Base-by-base conservation (phyloP, 2,329 filamentous ascomycete species). In the Arthrobotrys sinensis region DNA sequence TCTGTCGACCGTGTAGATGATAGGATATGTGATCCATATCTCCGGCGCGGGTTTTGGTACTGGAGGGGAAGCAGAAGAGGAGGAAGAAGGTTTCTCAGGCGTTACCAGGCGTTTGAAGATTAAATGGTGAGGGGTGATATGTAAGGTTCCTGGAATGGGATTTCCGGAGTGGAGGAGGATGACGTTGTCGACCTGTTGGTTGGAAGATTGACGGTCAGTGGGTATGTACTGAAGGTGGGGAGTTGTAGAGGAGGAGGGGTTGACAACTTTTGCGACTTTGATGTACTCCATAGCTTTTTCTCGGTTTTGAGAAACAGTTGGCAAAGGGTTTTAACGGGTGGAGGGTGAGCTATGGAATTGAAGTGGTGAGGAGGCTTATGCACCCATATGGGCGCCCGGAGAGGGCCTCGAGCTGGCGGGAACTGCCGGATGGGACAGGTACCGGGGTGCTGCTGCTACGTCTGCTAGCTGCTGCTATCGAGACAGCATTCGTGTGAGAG, bases 1-100 rank as follows among this genome's bases (percentile, higher is more conserved):
- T 28, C 73, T 62, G 16, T 77, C 73, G 32, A 94, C 97, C 82
- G 91, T 89, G 46, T 89, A 89, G 82, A 99, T 93, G 85, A 98
- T 94, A 24, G 95, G 94, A 84, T 94, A 99, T 14, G 96, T 94
- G 69, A 98, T 93, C 93, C 95, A 99, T 83, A 92, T 89, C 85
- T 97, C 93, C 83, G 88, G 86, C 21, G 71, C 70, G 16, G 75
- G 76, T 34, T 53, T 57, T 12, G 76, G 57, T 21, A 65, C 50
- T 1, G 75, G 28, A 21, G 45, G 38, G 40, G 69, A 68, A n/a
- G 43, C 6, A 45, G 50, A 38, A 24, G 53, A 60, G 6, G 53
- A 16, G 16, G 50, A 38, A 43, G 53, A 60, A 14, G 53, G n/a
- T 7, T 65, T 40, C 10, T 77, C 70, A 1, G 76, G 57, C n/a